Evolutionary conservation across 352 stramenopile species (phyloP).

Genomic region (Phytopythium vexans): DNA sequence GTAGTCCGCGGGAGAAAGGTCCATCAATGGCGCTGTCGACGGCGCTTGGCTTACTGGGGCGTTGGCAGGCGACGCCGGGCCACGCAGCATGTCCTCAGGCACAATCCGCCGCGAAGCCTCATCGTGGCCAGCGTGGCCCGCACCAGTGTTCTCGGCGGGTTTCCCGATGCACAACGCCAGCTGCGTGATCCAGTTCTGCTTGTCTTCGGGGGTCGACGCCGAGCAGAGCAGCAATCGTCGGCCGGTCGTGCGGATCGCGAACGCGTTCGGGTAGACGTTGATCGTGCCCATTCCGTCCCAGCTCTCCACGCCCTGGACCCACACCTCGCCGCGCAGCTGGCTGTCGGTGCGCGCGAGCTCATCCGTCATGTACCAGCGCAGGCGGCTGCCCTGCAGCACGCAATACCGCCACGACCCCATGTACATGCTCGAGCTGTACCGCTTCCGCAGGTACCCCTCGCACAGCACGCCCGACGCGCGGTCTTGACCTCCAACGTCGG

Average conservation of each 20-base stretch:
- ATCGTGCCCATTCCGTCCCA: conserved; percentile 61
- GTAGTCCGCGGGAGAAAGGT: conserved; percentile 2
- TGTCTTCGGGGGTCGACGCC: conserved; percentile 34
- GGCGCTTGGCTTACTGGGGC: conserved; percentile 6
- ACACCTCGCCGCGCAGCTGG: conserved; percentile 58
- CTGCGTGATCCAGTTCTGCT: conserved; percentile 41
- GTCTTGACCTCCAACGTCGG: not conserved
- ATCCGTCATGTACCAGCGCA: conserved; percentile 68
- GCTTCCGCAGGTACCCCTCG: conserved; percentile 63
- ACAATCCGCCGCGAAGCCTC: conserved; percentile 44
- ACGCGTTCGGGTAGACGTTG: conserved; percentile 50
- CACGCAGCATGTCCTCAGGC: conserved; percentile 42
- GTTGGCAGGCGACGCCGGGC: conserved; percentile 2
- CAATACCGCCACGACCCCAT: conserved; percentile 79
- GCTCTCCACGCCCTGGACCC: conserved; percentile 47
- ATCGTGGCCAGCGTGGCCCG: conserved; percentile 9
- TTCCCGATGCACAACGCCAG: conserved; percentile 25
- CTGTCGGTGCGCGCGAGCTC: conserved; percentile 44
- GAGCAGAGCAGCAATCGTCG: conserved; percentile 64
- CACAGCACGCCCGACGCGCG: conserved; percentile 9
- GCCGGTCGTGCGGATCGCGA: conserved; percentile 54
- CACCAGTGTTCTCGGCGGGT: conserved; percentile 11
- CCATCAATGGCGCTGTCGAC: conserved; percentile 8
- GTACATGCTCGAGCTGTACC: conserved; percentile 63
- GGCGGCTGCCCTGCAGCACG: conserved; percentile 49